These are phyloP conservation scores for Tubosaeta sp. DNA, from an alignment of 768 basidiomycete genomes.

Conservation along the genomic window DNA sequence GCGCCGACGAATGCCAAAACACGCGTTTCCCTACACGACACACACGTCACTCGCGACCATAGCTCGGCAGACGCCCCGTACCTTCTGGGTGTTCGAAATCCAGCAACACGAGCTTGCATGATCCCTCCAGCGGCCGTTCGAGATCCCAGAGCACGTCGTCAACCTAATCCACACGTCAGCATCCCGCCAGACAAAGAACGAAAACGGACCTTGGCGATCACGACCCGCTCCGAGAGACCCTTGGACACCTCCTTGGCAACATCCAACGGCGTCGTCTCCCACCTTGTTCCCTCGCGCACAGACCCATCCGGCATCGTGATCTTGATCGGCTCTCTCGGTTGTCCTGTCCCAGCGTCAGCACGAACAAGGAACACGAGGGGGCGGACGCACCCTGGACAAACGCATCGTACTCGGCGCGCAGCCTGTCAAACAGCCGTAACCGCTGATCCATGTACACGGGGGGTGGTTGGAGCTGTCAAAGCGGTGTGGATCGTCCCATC, in stretches of 20 bases:
- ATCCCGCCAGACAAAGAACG: neutral
- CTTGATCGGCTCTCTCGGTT: constrained; percentile 78
- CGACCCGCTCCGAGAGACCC: constrained; percentile 79
- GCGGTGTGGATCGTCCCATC: neutral
- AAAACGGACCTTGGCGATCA: constrained; percentile 76
- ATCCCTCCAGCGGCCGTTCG: constrained; percentile 86
- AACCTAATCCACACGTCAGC: constrained; percentile 46
- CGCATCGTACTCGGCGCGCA: constrained; percentile 80
- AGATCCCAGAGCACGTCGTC: constrained; percentile 90
- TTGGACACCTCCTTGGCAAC: constrained; percentile 86
- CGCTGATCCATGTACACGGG: constrained; percentile 89
- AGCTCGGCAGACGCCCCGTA: constrained; percentile 18
- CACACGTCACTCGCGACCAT: neutral
- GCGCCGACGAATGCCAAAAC: constrained; percentile 99
- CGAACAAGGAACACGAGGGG: too few species aligned
- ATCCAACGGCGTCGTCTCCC: constrained; percentile 93
- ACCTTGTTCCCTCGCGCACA: constrained; percentile 77
- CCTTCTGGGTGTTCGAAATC: constrained; percentile 94
- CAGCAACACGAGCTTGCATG: constrained; percentile 75
- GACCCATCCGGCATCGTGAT: constrained; percentile 87
- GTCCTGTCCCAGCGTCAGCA: constrained; percentile 33
- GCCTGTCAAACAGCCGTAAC: constrained; percentile 81
- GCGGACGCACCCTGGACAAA: constrained; percentile 61
- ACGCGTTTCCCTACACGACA: constrained; percentile 74
- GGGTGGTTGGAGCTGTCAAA: constrained; percentile 68